A percentile compares a stretch with the other conserved stretches of the same genome.
phyloP scores from a whole-genome alignment of 805 yeast species.

The Yamadazyma nakazawae region DNA sequence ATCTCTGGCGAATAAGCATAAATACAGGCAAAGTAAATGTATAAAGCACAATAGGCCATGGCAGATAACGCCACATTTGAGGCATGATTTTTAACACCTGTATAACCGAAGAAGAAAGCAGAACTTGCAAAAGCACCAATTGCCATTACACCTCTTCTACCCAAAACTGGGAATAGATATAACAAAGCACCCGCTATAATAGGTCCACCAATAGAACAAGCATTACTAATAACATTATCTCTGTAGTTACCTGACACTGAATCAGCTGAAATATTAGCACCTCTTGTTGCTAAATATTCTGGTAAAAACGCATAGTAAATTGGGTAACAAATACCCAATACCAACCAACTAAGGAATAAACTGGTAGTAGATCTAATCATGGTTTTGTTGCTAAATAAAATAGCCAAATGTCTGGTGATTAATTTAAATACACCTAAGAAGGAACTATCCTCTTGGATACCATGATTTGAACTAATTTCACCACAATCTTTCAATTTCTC shows the following conservation, averaged over 20 bases:
- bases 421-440: constrained; percentile 20
- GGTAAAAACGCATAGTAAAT: constrained; percentile 54
- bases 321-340: constrained; percentile 55
- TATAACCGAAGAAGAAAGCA: constrained; percentile 60
- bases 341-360: constrained; percentile 47
- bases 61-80: constrained; percentile 39
- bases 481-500: constrained; percentile 48
- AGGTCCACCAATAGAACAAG: constrained; percentile 52
- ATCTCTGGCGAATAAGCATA: constrained; percentile 37
- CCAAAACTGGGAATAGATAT: constrained; percentile 31
- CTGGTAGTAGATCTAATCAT: constrained; percentile 41
- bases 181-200: constrained; percentile 44
- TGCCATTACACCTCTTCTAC: constrained; percentile 55
- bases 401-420: constrained; percentile 33
- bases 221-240: constrained; percentile 47
- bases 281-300: constrained; percentile 48
- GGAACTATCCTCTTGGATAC: constrained; percentile 20
- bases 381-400: constrained; percentile 42
- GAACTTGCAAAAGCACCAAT: constrained; percentile 52
- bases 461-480: constrained; percentile 21
- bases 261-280: constrained; percentile 43
- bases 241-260: constrained; percentile 42
- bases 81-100: constrained; percentile 51
- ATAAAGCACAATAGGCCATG: constrained; percentile 44
- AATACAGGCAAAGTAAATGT: constrained; percentile 34